Evolutionary conservation across 441 rosid species (phyloP), one percentile per base, ranked within the genome.

Genomic region (Adansonia gregorii): DNA sequence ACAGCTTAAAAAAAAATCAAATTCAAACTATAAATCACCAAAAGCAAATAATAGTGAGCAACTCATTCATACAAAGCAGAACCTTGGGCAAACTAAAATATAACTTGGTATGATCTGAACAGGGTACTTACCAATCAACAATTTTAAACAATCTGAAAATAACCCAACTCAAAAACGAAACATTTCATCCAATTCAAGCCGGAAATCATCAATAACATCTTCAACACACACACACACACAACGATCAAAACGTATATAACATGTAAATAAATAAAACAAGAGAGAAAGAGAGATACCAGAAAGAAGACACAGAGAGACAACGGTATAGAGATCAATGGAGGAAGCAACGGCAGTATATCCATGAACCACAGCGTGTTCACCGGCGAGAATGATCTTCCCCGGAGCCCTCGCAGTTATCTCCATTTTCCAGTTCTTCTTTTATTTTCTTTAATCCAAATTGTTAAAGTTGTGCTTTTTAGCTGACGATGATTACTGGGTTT

Each of bases 341-440:
- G 97, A 90, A 60, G 97, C 98, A 58, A 94, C 91, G 4, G 98
- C 98, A 5, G 95, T 87, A 75, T 93, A 88, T 80, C 98, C 98
- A 80, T 96, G 98, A 63, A 96, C 98, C 77, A 96, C 99, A 0
- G 97, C 98, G 64, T 96, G 99, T 78, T 96, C 99, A 3, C 99
- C 98, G 60, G 97, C 86, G 22, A 96, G 93, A 70, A 94, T 96
- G 86, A 96, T 87, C 82, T 94, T 96, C 31, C 98, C 98, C 0
- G 97, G 99, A 76, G 99, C 99, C 84, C 91, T 87, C 24, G 99
- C 89, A 78, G 81, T 90, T 83, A 94, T 94, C 84, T 94, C 96
- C 99, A 96, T 96, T 45, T 61, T 24, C 4, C 60, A 17, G 9
- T 17, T 11, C 27, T 31, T 31, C 24, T 14, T 39, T 8, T 19